Conservation (phyloP, 2,329 filamentous ascomycete species). For the Xylaria sp. region DNA sequence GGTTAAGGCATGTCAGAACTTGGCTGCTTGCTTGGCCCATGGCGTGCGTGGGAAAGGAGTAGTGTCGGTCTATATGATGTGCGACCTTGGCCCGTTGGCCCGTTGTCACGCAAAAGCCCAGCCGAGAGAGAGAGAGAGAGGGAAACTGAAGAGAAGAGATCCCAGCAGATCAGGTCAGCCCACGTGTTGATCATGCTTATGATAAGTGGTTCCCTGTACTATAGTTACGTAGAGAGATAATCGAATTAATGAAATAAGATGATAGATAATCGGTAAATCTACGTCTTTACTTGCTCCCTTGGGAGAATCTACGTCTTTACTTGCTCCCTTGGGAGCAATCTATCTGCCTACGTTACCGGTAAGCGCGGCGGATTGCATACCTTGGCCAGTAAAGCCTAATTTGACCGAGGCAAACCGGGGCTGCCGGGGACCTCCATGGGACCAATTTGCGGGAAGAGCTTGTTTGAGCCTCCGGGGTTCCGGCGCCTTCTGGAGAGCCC, state of each 20-base stretch:
- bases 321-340: background rate
- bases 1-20: no score
- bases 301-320: background rate
- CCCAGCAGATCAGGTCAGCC: background rate
- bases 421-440: background rate
- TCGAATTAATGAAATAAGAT: no score
- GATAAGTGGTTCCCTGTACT: background rate
- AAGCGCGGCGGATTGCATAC: background rate
- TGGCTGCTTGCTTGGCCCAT: no score
- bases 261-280: no score
- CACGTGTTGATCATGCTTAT: background rate
- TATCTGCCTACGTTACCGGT: background rate
- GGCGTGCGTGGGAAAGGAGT: no score
- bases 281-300: background rate
- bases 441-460: background rate
- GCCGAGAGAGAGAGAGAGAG: no score
- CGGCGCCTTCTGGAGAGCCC: background rate
- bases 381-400: no score
- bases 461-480: background rate
- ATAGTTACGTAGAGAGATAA: no score
- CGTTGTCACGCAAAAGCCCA: no score
- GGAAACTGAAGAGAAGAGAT: no score
- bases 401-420: background rate
- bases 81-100: no score
- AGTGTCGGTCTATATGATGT: no score